Evolutionary conservation across 2,329 filamentous ascomycete genomes (phyloP).

Genomic region (Stagonosporopsis tanaceti): DNA sequence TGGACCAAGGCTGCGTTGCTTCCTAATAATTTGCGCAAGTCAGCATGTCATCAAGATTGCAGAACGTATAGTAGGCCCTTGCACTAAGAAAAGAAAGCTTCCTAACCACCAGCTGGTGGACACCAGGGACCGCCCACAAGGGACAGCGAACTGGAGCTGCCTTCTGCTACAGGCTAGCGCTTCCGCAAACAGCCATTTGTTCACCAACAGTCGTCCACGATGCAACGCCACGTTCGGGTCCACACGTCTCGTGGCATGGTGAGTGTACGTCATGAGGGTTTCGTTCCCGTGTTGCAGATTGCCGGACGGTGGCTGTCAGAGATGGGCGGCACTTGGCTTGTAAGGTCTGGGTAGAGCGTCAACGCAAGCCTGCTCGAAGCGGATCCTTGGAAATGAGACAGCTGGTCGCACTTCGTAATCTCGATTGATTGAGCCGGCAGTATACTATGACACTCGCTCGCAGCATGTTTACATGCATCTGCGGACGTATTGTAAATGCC

Average conservation of each 20-base stretch:
- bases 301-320: constrained; percentile 43
- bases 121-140: constrained; percentile 23
- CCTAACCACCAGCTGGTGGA: constrained; percentile 20
- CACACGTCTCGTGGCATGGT: constrained; percentile 47
- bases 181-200: constrained; percentile 21
- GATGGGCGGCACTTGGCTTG: constrained; percentile 29
- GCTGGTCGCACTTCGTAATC: constrained; percentile 38
- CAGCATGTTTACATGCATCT: neutral
- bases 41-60: neutral
- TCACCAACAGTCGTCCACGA: constrained; percentile 35
- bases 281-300: constrained; percentile 45
- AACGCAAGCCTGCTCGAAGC: constrained; percentile 19
- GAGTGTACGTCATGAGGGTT: constrained; percentile 47
- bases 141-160: constrained; percentile 26
- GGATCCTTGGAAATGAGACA: constrained; percentile 23
- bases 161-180: constrained; percentile 18
- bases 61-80: neutral
- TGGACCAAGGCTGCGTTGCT: neutral
- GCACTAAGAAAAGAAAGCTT: constrained; percentile 19
- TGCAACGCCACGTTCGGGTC: constrained; percentile 48
- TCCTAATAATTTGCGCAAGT: neutral
- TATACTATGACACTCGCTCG: constrained; percentile 1
- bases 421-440: constrained; percentile 34
- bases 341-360: constrained; percentile 8
- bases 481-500: constrained; percentile 19